Conservation (phyloP, 192 early-diverging fungal genomes). For the Coemansia sp. region DNA sequence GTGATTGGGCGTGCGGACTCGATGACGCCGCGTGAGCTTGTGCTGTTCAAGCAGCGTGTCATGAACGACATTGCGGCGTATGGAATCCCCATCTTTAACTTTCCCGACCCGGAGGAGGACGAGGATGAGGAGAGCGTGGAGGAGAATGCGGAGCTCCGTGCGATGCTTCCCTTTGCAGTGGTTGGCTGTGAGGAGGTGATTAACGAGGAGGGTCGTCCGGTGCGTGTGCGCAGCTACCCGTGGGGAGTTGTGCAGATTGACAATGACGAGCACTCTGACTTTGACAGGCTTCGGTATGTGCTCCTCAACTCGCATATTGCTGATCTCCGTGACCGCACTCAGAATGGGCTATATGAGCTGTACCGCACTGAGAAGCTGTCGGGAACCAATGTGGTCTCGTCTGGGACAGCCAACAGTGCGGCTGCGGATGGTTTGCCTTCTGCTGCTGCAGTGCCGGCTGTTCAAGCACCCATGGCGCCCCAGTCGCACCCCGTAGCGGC, state of each 20-base stretch:
- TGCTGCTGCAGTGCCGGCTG: not conserved
- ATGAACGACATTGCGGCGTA: slow-evolving; percentile 97
- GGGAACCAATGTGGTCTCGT: slow-evolving; percentile 9
- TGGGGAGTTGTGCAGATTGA: slow-evolving; percentile 98
- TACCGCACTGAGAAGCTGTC: slow-evolving; percentile 92
- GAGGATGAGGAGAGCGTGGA: slow-evolving; percentile 98
- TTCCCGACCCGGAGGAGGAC: slow-evolving; percentile 94
- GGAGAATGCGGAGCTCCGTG: slow-evolving; percentile 93
- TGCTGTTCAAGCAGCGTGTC: slow-evolving; percentile 86
- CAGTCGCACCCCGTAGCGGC: slow-evolving; percentile 2
- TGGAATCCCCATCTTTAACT: slow-evolving; percentile 96
- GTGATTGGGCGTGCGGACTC: slow-evolving; percentile 94
- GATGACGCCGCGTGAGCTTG: slow-evolving; percentile 80
- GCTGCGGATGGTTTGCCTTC: not conserved
- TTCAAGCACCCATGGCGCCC: not conserved
- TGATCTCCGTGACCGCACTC: slow-evolving; percentile 96
- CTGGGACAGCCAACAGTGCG: slow-evolving; percentile 2
- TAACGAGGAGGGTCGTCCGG: slow-evolving; percentile 78
- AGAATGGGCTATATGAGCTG: slow-evolving; percentile 91
- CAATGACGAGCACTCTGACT: slow-evolving; percentile 95
- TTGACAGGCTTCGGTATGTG: slow-evolving; percentile 88
- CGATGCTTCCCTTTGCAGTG: slow-evolving; percentile 89
- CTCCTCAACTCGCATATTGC: slow-evolving; percentile 95
- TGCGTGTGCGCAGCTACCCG: slow-evolving; percentile 90
- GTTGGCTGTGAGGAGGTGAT: slow-evolving; percentile 92